Evolutionary conservation across 768 basidiomycete species (phyloP).

Genomic region (Kwoniella dejecticola): DNA sequence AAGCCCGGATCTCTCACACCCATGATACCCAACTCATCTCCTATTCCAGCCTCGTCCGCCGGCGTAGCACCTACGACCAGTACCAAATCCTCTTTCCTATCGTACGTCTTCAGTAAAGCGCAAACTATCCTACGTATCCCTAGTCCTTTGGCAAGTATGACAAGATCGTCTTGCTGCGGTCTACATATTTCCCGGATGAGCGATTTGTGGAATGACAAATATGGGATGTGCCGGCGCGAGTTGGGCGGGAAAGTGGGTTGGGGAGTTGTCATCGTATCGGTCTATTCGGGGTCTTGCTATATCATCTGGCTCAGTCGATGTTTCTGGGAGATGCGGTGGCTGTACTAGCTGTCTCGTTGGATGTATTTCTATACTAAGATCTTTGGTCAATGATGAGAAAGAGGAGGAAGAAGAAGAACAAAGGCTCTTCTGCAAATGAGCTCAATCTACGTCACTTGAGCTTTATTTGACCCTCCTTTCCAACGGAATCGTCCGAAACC

Average conservation of each 20-base stretch:
- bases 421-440: not conserved
- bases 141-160: constrained; percentile 82
- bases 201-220: constrained; percentile 55
- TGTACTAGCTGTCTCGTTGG: no score
- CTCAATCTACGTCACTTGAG: not conserved
- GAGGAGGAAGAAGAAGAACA: constrained; percentile 1
- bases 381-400: no score
- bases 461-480: not conserved
- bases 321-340: no score
- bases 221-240: constrained; percentile 47
- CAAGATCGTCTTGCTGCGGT: constrained; percentile 57
- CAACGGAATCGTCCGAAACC: no score
- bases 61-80: constrained; percentile 73
- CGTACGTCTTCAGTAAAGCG: constrained; percentile 88
- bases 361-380: no score
- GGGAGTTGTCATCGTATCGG: constrained; percentile 31
- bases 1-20: constrained; percentile 86
- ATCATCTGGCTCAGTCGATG: no score
- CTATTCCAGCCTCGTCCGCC: constrained; percentile 87
- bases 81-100: constrained; percentile 78
- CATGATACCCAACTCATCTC: constrained; percentile 88
- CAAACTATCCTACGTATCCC: constrained; percentile 79
- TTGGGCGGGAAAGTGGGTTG: constrained; percentile 15
- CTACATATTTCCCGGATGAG: constrained; percentile 56
- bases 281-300: not conserved